Evolutionary conservation across 2,329 filamentous ascomycete species (phyloP).

Genomic region (Alternaria viburni): DNA sequence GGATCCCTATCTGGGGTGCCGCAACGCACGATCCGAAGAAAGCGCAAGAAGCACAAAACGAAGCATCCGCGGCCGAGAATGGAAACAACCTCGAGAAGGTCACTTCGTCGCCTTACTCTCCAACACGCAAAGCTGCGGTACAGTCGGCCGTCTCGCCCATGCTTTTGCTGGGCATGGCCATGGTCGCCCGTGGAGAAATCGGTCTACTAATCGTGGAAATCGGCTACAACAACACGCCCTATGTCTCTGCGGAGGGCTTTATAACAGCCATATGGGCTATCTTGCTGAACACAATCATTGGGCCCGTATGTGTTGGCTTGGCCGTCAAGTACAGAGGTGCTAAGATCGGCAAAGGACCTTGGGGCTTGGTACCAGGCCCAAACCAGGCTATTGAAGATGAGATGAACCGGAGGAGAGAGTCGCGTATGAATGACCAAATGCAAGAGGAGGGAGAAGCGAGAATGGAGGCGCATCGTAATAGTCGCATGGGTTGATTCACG

Average conservation of each 20-base stretch:
- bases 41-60: conserved; percentile 1
- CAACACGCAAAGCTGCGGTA: conserved; percentile 7
- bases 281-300: conserved; percentile 31
- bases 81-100: background rate
- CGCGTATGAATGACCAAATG: conserved; percentile 6
- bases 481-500: background rate
- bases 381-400: conserved; percentile 7
- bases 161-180: conserved; percentile 30
- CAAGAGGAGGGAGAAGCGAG: conserved; percentile 4
- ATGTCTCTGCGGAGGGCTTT: conserved; percentile 30
- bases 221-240: conserved; percentile 35
- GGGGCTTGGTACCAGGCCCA: conserved; percentile 14
- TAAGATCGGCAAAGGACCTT: conserved; percentile 22
- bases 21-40: conserved; percentile 11
- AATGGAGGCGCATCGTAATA: conserved; percentile 2
- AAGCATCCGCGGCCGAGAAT: background rate
- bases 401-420: background rate
- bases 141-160: conserved; percentile 9
- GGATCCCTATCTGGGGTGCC: conserved; percentile 15
- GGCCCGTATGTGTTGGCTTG: conserved; percentile 29
- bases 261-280: conserved; percentile 36
- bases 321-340: conserved; percentile 28
- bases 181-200: conserved; percentile 39
- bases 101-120: conserved; percentile 4
- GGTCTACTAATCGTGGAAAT: conserved; percentile 38